Conservation (phyloP, 805 yeast genomes). For the Kregervanrija fluxuum region DNA sequence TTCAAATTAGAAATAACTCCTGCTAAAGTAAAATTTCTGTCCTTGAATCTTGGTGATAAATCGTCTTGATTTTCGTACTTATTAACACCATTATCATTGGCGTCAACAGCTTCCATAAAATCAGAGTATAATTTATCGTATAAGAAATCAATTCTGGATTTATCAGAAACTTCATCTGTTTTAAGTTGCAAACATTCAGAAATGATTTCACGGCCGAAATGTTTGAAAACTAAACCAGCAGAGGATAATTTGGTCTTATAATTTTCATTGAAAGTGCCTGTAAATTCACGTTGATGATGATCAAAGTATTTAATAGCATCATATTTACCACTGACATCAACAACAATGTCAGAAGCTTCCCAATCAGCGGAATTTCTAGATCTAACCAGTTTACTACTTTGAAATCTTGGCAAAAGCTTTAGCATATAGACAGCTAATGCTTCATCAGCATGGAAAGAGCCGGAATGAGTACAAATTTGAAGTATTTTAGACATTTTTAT, state of each 20-base stretch:
- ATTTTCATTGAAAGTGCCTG: conserved; percentile 57
- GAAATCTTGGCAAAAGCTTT: conserved; percentile 59
- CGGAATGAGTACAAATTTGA: conserved; percentile 84
- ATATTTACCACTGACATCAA: conserved; percentile 91
- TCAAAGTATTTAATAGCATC: conserved; percentile 83
- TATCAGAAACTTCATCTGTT: conserved; percentile 27
- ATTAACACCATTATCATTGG: conserved; percentile 89
- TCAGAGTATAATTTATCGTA: conserved; percentile 76
- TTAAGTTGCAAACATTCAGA: conserved; percentile 39
- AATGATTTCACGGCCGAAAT: conserved; percentile 68
- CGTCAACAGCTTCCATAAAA: conserved; percentile 88
- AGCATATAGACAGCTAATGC: conserved; percentile 88
- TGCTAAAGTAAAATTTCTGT: conserved; percentile 69
- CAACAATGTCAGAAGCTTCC: conserved; percentile 85
- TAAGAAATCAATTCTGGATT: conserved; percentile 42
- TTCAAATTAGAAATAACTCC: conserved; percentile 71
- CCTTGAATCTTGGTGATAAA: conserved; percentile 57
- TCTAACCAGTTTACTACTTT: conserved; percentile 64
- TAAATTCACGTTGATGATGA: conserved; percentile 93
- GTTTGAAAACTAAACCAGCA: conserved; percentile 90
- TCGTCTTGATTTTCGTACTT: conserved; percentile 50
- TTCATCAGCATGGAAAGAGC: conserved; percentile 96
- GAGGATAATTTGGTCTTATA: conserved; percentile 78
- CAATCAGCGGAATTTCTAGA: conserved; percentile 78
- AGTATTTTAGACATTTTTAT: conserved; percentile 26